These are phyloP conservation scores for Neopestalotiopsis sp. DNA, from an alignment of 2,329 filamentous ascomycete species.

Conservation along the genomic window DNA sequence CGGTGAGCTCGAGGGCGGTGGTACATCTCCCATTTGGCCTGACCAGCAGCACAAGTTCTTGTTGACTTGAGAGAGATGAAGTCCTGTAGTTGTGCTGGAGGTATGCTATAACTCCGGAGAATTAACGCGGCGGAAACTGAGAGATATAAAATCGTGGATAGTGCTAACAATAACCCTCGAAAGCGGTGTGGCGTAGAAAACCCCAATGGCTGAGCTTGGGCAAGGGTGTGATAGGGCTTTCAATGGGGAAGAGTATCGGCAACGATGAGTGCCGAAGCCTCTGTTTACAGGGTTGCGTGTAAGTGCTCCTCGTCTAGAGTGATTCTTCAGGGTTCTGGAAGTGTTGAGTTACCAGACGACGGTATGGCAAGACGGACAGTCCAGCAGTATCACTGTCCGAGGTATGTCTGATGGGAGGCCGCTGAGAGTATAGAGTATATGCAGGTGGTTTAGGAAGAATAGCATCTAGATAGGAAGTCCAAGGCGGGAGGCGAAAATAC, in stretches of 20 bases:
- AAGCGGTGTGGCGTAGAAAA: constrained; percentile 18
- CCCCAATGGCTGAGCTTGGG: constrained; percentile 13
- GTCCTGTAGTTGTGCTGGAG: constrained; percentile 18
- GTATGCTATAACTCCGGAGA: not conserved
- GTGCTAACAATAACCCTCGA: constrained; percentile 18
- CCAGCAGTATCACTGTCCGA: constrained; percentile 7
- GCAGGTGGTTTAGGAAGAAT: not conserved
- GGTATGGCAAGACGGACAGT: not conserved
- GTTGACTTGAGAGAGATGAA: not conserved
- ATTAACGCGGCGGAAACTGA: constrained; percentile 3
- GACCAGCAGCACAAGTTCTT: constrained; percentile 7
- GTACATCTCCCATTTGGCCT: constrained; percentile 41
- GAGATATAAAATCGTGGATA: constrained; percentile 12
- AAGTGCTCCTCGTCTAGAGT: constrained; percentile 9
- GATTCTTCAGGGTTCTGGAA: constrained; percentile 1
- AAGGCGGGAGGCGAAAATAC: constrained; percentile 17
- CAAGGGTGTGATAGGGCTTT: constrained; percentile 10
- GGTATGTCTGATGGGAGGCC: constrained; percentile 14
- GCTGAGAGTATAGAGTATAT: not conserved
- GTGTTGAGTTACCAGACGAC: constrained; percentile 1
- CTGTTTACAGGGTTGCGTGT: constrained; percentile 11
- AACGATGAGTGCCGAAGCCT: constrained; percentile 5
- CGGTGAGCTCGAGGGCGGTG: constrained; percentile 27
- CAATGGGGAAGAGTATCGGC: constrained; percentile 14
- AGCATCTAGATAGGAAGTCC: constrained; percentile 13